These are phyloP conservation scores for Brassica nigra DNA, from an alignment of 345 rosid species.

Conservation along the genomic window DNA sequence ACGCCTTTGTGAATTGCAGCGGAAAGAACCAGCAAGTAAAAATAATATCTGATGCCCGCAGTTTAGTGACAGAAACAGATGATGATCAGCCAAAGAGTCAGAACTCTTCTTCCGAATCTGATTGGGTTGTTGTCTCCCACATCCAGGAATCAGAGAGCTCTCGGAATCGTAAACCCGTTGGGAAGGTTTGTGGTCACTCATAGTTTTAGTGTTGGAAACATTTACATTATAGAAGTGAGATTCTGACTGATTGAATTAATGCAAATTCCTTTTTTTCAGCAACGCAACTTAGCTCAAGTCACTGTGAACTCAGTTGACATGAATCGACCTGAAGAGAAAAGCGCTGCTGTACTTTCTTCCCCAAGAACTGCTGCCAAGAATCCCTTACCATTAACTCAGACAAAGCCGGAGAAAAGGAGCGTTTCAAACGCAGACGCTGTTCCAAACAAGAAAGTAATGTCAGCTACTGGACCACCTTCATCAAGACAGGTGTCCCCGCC, in stretches of 20 bases:
- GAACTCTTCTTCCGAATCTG: slow-evolving; percentile 49
- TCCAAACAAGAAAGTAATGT: slow-evolving; percentile 46
- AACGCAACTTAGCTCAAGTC: slow-evolving; percentile 19
- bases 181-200: slow-evolving; percentile 46
- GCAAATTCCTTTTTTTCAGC: slow-evolving; percentile 22
- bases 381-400: slow-evolving; percentile 42
- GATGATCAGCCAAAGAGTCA: slow-evolving; percentile 51
- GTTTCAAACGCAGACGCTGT: slow-evolving; percentile 40
- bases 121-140: slow-evolving; percentile 52
- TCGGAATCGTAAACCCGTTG: slow-evolving; percentile 45
- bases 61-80: slow-evolving; percentile 48
- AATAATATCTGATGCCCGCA: slow-evolving; percentile 45
- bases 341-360: slow-evolving; percentile 53
- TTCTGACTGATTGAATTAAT: not conserved
- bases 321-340: slow-evolving; percentile 67
- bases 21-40: slow-evolving; percentile 58
- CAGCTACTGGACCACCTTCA: slow-evolving; percentile 44
- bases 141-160: slow-evolving; percentile 42
- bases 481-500: slow-evolving; percentile 43
- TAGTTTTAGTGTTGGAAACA: not conserved
- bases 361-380: slow-evolving; percentile 51
- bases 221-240: not conserved
- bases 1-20: slow-evolving; percentile 37
- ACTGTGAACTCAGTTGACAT: slow-evolving; percentile 40
- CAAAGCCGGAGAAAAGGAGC: slow-evolving; percentile 52